Base-by-base conservation (phyloP, 1,139 yeast species). In the Debaryomyces sp. region DNA sequence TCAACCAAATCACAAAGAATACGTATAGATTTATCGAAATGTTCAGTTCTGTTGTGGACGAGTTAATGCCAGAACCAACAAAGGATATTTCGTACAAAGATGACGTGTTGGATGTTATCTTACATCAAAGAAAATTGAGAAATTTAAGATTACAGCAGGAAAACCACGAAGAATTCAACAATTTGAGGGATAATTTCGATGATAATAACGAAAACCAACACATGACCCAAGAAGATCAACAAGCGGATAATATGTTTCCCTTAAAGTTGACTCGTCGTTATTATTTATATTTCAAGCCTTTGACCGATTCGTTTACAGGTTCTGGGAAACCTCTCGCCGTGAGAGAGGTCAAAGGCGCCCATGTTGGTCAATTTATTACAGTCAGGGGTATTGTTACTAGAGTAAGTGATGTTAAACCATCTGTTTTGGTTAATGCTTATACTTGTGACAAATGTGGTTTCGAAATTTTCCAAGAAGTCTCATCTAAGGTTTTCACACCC, bases 371-470 rank as follows among this genome's bases (percentile, higher is more conserved):
- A 58, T 79, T 89, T 55, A 87, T 95, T 59, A 92, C 97, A 0
- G 87, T 92, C 5, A 77, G 97, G 57, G 99, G 99, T 46, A 94
- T 95, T 56, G 91, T 94, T 44, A 94, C 98, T 13, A 80, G 99
- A 58, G 97, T 92, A 3, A 87, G 96, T 1, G 99, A 95, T 65
- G 99, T 95, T 43, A 94, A 92, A 68, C 99, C 99, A 5, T 78
- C 90, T 6, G 90, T 94, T 7, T 77, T 82, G 54, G 97, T 94
- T 49, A 90, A 88, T 59, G 99, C 99, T 0, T 95, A 94, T 65
- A 89, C 98, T 4, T 95, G 99, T 72, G 99, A 95, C 67, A 88
- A 89, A 60, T 95, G 99, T 76, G 99, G 99, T 42, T 87, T 82
- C 66, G 99, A 95, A 71, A 85, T 91, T 50, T 95, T 95, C 75